Conservation (phyloP, 2,329 filamentous ascomycete species). For the Orbilia ellipsospora region DNA sequence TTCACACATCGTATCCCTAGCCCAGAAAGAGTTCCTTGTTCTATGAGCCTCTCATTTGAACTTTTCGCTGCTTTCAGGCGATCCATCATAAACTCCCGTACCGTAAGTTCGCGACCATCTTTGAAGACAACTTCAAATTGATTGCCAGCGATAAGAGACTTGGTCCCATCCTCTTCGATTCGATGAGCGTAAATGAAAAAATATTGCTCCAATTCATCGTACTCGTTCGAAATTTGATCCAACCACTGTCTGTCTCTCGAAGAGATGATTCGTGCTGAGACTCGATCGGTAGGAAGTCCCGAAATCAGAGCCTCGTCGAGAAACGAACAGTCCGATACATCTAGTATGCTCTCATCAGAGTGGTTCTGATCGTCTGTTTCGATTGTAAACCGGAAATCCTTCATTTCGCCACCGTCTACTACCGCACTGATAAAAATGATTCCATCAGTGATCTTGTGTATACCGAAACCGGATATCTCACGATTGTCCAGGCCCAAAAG, state of each 20-base stretch:
- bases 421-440: neutral
- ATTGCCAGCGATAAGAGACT: constrained; percentile 2
- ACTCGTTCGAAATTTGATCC: constrained; percentile 2
- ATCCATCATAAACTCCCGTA: constrained; percentile 6
- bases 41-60: neutral
- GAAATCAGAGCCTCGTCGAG: constrained; percentile 26
- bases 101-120: neutral
- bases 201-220: neutral
- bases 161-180: neutral
- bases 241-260: constrained; percentile 8
- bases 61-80: neutral
- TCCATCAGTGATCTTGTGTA: neutral
- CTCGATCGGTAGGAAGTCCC: neutral
- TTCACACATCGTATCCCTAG: constrained; percentile 6
- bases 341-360: neutral
- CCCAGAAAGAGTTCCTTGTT: neutral
- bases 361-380: constrained; percentile 9
- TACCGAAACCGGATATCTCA: neutral
- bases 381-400: neutral
- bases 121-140: neutral
- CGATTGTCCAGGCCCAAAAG: constrained; percentile 1
- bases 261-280: neutral
- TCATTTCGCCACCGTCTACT: neutral
- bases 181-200: constrained; percentile 3
- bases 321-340: constrained; percentile 19